Percentiles rank a stretch among this genome's conserved stretches.
Evolutionary conservation across 768 basidiomycete species (phyloP).

Genomic region (Boletus patriciae): DNA sequence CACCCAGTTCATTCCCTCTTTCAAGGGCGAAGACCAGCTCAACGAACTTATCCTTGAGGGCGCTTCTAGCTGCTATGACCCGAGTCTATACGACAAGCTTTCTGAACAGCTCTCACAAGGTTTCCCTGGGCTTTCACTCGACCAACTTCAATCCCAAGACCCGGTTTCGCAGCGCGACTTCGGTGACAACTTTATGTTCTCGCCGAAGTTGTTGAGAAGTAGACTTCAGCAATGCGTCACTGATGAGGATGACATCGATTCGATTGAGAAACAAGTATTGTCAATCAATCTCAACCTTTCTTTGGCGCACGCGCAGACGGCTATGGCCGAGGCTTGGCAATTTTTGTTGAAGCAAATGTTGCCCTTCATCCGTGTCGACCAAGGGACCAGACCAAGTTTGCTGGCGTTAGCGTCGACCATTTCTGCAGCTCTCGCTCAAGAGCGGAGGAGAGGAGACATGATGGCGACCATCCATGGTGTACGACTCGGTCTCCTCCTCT

Average conservation of each 20-base stretch:
- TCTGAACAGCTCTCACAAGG: constrained; percentile 45
- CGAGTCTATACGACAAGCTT: constrained; percentile 66
- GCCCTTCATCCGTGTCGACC: constrained; percentile 63
- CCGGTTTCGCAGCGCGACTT: constrained; percentile 68
- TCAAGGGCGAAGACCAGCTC: constrained; percentile 63
- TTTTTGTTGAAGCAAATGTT: constrained; percentile 62
- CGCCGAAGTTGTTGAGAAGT: constrained; percentile 54
- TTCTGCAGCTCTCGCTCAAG: constrained; percentile 64
- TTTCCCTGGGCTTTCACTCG: constrained; percentile 62
- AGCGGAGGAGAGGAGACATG: constrained; percentile 77
- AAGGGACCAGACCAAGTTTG: constrained; percentile 52
- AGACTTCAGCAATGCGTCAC: constrained; percentile 48
- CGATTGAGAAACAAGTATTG: constrained; percentile 57
- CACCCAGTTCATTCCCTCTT: constrained; percentile 50
- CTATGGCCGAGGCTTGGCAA: constrained; percentile 78
- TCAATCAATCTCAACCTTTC: constrained; percentile 89
- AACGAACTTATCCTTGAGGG: constrained; percentile 70
- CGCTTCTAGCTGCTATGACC: constrained; percentile 67
- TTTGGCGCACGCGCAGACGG: constrained; percentile 73
- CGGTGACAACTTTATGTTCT: constrained; percentile 80
- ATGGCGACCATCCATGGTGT: constrained; percentile 80
- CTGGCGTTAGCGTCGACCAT: constrained; percentile 60
- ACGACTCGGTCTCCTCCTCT: constrained; percentile 69
- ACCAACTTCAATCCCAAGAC: constrained; percentile 63
- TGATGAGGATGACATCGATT: constrained; percentile 42